A percentile compares a stretch with the other conserved stretches of the same genome.
Conservation (phyloP, 2,329 filamentous ascomycete species). For the Cladosporium sp. region DNA sequence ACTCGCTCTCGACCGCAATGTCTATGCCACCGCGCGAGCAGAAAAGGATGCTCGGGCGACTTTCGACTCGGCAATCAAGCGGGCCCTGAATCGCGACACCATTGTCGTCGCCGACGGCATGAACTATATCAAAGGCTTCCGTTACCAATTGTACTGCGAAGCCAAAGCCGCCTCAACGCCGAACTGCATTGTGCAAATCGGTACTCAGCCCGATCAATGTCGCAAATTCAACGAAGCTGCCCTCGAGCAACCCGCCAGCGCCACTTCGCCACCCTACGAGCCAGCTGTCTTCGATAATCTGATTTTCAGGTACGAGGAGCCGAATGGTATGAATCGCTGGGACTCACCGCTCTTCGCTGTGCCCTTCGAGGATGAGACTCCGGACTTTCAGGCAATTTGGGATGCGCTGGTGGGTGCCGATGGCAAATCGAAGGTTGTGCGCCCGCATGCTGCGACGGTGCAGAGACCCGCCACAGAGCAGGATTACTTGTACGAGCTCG, state of each 20-base stretch:
- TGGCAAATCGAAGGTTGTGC: conserved; percentile 62
- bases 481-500: conserved; percentile 76
- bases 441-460: conserved; percentile 72
- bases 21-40: conserved; percentile 71
- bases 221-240: conserved; percentile 57
- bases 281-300: conserved; percentile 71
- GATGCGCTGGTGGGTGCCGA: conserved; percentile 60
- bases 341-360: conserved; percentile 78
- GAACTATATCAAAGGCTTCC: conserved; percentile 88
- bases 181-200: conserved; percentile 66
- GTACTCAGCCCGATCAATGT: conserved; percentile 53
- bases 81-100: conserved; percentile 65
- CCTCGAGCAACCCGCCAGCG: conserved; percentile 33
- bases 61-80: conserved; percentile 73
- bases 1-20: conserved; percentile 63
- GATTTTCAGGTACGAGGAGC: conserved; percentile 79
- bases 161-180: conserved; percentile 74
- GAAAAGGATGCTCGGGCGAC: conserved; percentile 79
- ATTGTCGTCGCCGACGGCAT: conserved; percentile 75
- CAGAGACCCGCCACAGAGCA: conserved; percentile 58
- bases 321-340: conserved; percentile 80
- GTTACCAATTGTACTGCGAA: conserved; percentile 82
- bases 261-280: conserved; percentile 39
- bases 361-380: conserved; percentile 67
- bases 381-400: conserved; percentile 69